phyloP scores from a whole-genome alignment of 75 land plant species.

The Picea sitchensis region DNA sequence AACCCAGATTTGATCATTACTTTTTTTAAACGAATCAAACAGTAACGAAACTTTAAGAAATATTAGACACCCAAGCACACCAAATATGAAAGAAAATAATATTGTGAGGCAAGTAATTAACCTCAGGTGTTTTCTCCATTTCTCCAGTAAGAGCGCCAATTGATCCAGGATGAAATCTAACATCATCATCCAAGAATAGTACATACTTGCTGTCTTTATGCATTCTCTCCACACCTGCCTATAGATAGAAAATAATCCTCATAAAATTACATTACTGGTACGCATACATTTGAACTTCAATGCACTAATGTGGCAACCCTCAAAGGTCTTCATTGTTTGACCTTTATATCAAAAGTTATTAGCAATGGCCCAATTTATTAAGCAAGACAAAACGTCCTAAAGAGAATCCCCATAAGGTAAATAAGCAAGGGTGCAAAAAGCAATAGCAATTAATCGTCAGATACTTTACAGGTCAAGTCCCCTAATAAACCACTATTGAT shows the following conservation, averaged over 20 bases:
- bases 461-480: neutral
- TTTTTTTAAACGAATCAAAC: neutral
- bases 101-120: constrained; percentile 13
- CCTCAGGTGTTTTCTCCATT: constrained; percentile 92
- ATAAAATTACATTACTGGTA: neutral
- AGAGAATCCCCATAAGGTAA: neutral
- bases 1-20: neutral
- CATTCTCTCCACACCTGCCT: constrained; percentile 96
- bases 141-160: constrained; percentile 89
- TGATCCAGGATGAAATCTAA: constrained; percentile 93
- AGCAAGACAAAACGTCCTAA: neutral
- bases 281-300: neutral
- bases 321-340: neutral
- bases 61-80: neutral
- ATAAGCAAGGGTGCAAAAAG: neutral
- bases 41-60: neutral
- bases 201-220: constrained; percentile 96
- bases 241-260: constrained; percentile 3
- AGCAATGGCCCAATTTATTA: neutral
- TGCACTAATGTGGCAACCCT: neutral
- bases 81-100: neutral
- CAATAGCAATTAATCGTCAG: neutral
- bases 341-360: neutral
- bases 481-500: neutral
- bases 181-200: constrained; percentile 98